Evolutionary conservation across 306 rosid species (phyloP), one percentile per base, ranked within the genome.

Genomic region (Vicia sativa): DNA sequence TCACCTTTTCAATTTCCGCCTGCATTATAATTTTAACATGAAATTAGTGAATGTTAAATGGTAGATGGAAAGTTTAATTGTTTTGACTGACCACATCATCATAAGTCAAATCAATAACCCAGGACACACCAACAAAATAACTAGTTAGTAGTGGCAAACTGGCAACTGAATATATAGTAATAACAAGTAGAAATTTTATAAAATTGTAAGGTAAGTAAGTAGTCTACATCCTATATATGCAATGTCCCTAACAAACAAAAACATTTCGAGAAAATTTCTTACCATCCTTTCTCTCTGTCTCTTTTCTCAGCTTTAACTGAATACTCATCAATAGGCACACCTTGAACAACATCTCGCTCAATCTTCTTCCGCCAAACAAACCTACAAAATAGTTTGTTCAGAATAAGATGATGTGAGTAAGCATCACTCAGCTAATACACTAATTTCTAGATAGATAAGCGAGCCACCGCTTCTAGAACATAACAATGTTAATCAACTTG

Each of bases 331-430:
- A 87, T 86, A 3, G 88, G 68, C 23, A 79, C 86, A 8, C 98
- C 96, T 1, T 92, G 91, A 28, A 78, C 0, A 61, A 92, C 89
- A 73, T 90, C 98, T 5, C 91, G 92, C 79, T 92, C 98, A 73
- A 87, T 92, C 82, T 92, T 92, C 87, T 92, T 92, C 48, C 95
- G 72, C 98, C 98, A 92, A 35, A 92, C 96, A 87, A 92, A 92
- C 75, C 98, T 92, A 74, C 56, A 79, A 21, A 84, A 84, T 44
- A 55, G 57, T 31, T 67, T 15, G 54, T 54, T 45, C 3, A 45
- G 15, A 57, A 29, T 57, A 52, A 52, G 31, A 52, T 19, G 31
- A 21, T 10, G 14, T 4, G 10, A 5, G 3, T 52, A 52, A 52
- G 28, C 29, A 52, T 19, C 57, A 50, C 57, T 50, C 57, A 19